Evolutionary conservation across 1,284 basidiomycete species (phyloP).

Genomic region (Sphaerobolus stellatus): DNA sequence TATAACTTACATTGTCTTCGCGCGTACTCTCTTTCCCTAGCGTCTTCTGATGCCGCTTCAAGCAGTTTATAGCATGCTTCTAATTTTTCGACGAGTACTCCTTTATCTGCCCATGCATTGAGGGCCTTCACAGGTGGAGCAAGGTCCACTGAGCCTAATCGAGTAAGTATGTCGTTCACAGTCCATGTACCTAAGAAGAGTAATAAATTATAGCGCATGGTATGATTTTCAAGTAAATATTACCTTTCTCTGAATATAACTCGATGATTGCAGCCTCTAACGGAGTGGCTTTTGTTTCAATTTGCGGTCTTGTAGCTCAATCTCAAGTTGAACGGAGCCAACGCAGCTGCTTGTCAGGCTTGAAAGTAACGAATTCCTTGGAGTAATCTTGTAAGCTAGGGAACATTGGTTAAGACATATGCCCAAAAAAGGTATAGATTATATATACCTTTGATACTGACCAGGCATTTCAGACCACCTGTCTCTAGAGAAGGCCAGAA

Average conservation of each 20-base stretch:
- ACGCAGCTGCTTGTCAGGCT: conserved; percentile 85
- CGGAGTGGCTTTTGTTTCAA: conserved; percentile 78
- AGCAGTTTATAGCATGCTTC: conserved; percentile 61
- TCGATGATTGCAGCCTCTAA: conserved; percentile 89
- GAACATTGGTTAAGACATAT: conserved; percentile 8
- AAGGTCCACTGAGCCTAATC: conserved; percentile 64
- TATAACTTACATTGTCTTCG: conserved; percentile 5
- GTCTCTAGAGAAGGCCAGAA: conserved; percentile 89
- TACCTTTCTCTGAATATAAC: conserved; percentile 73
- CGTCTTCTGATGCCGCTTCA: conserved; percentile 53
- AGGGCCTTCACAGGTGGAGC: conserved; percentile 69
- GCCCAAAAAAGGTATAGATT: too few relatives aligned
- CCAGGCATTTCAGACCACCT: conserved; percentile 76
- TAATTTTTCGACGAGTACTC: conserved; percentile 70
- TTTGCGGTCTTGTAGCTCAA: conserved; percentile 79
- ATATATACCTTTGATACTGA: conserved; percentile 66
- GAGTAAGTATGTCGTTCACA: conserved; percentile 60
- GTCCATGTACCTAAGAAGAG: conserved; percentile 61
- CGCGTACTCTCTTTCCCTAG: not conserved
- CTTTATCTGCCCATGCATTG: conserved; percentile 79
- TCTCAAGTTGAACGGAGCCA: conserved; percentile 77
- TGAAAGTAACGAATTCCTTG: conserved; percentile 73
- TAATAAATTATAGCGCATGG: not conserved
- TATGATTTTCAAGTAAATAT: conserved; percentile 14
- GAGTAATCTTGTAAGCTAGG: conserved; percentile 76